Percentiles rank a stretch among this genome's conserved stretches.
Evolutionary conservation across 2,329 filamentous ascomycete species (phyloP).

Genomic region (Verticillium isaacii): DNA sequence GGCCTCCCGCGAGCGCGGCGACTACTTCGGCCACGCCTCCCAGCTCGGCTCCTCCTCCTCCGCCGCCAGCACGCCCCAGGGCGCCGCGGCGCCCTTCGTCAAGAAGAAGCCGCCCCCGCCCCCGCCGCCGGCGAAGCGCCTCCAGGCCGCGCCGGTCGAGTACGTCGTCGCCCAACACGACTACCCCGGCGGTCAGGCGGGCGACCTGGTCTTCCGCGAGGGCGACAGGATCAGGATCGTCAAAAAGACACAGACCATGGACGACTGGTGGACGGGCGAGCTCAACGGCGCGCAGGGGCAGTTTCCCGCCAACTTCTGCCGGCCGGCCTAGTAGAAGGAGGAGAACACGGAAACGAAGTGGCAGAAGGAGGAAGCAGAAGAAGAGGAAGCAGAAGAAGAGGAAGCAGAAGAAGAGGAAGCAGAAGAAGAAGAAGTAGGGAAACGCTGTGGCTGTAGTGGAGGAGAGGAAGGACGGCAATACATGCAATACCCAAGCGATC

Average conservation of each 20-base stretch:
- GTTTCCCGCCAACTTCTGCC: slow-evolving; percentile 83
- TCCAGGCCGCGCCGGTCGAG: slow-evolving; percentile 41
- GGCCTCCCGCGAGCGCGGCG: slow-evolving; percentile 15
- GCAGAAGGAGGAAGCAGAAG: too few relatives aligned
- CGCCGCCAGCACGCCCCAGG: slow-evolving; percentile 3
- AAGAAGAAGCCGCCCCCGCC: slow-evolving; percentile 67
- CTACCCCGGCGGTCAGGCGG: slow-evolving; percentile 64
- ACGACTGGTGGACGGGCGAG: slow-evolving; percentile 89
- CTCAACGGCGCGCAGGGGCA: slow-evolving; percentile 61
- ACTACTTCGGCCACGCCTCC: slow-evolving; percentile 24
- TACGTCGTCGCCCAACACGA: slow-evolving; percentile 72
- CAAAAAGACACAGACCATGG: slow-evolving; percentile 72
- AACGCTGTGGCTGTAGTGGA: too few relatives aligned
- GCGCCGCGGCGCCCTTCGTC: slow-evolving; percentile 13
- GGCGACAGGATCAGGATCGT: slow-evolving; percentile 74
- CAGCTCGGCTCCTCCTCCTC: slow-evolving; percentile 15
- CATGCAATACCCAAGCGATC: too few relatives aligned
- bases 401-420: too few relatives aligned
- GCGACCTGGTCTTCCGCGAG: slow-evolving; percentile 70
- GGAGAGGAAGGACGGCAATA: too few relatives aligned
- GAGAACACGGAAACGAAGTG: too few relatives aligned
- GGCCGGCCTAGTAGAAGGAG: slow-evolving; percentile 21
- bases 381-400: too few relatives aligned
- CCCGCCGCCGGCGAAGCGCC: slow-evolving; percentile 64
- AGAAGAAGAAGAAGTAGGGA: too few relatives aligned